Conservation (phyloP, 2,329 filamentous ascomycete genomes). For the Trichoderma oligosporum region DNA sequence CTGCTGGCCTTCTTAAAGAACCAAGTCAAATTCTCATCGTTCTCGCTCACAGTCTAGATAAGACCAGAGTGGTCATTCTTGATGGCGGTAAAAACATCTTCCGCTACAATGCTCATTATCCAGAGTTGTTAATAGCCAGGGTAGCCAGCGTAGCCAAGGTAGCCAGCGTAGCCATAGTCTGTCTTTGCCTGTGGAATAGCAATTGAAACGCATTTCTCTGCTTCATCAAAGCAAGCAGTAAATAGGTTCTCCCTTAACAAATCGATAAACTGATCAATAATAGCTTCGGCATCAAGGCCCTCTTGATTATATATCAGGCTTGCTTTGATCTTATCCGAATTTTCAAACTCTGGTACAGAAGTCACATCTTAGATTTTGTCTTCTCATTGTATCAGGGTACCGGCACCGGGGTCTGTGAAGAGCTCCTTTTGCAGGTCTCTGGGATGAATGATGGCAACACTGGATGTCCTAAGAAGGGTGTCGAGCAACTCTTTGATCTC, state of each 20-base stretch:
- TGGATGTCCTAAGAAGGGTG: constrained; percentile 83
- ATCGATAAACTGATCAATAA: constrained; percentile 82
- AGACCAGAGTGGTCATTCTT: constrained; percentile 91
- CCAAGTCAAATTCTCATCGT: constrained; percentile 96
- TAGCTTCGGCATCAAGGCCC: constrained; percentile 74
- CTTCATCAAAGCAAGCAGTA: constrained; percentile 90
- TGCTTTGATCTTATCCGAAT: constrained; percentile 73
- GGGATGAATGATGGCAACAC: constrained; percentile 95
- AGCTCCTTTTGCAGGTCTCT: constrained; percentile 94
- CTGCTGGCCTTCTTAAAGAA: constrained; percentile 97
- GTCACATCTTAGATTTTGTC: constrained; percentile 79
- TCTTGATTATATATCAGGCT: constrained; percentile 78
- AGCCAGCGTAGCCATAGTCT: constrained; percentile 75
- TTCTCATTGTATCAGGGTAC: constrained; percentile 86
- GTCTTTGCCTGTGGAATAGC: constrained; percentile 70
- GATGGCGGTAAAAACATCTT: constrained; percentile 90
- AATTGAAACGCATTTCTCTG: constrained; percentile 87
- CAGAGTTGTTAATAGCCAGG: constrained; percentile 87
- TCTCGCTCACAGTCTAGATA: constrained; percentile 93
- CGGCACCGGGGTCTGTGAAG: constrained; percentile 92
- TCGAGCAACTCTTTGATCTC: constrained; percentile 94
- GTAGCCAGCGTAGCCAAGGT: constrained; percentile 87
- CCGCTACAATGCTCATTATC: constrained; percentile 93
- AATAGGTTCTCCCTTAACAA: constrained; percentile 74
- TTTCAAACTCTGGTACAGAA: constrained; percentile 69